Percentiles rank a stretch among this genome's conserved stretches.
Evolutionary conservation across 2,329 filamentous ascomycete species (phyloP).

Genomic region (Alternaria conjuncta): DNA sequence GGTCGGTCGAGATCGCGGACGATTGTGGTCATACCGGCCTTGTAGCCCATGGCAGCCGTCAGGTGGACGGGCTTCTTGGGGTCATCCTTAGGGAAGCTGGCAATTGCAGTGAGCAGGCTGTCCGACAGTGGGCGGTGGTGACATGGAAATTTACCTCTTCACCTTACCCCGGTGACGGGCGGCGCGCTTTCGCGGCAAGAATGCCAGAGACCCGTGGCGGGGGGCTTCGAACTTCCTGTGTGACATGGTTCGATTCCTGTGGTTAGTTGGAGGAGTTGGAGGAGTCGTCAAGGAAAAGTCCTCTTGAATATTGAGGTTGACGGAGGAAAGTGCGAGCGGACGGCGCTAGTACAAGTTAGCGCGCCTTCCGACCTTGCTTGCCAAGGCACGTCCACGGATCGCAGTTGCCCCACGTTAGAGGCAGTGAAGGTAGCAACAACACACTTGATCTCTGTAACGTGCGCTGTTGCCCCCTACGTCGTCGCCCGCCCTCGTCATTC

Average conservation of each 20-base stretch:
- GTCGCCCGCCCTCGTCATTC: conserved; percentile 25
- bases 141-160: conserved; percentile 82
- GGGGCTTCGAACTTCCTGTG: conserved; percentile 83
- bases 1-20: conserved; percentile 99
- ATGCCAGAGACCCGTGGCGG: conserved; percentile 79
- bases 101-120: conserved; percentile 31
- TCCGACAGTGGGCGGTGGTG: conserved; percentile 20
- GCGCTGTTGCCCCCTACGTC: conserved; percentile 32
- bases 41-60: conserved; percentile 98
- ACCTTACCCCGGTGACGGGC: conserved; percentile 95
- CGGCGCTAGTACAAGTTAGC: conserved; percentile 5
- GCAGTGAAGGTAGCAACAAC: conserved; percentile 27
- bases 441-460: conserved; percentile 32
- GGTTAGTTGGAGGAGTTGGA: conserved; percentile 26
- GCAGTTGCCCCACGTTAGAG: conserved; percentile 15
- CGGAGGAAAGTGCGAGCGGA: conserved; percentile 2
- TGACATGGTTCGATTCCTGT: conserved; percentile 54
- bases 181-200: conserved; percentile 77
- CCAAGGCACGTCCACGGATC: not conserved
- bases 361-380: conserved; percentile 1
- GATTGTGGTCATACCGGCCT: conserved; percentile 99
- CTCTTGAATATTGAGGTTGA: conserved; percentile 9
- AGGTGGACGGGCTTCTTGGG: conserved; percentile 99
- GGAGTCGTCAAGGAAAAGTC: too few relatives aligned
- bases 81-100: conserved; percentile 99